Conservation (phyloP, 805 yeast genomes). For the Wickerhamomyces chambardii region DNA sequence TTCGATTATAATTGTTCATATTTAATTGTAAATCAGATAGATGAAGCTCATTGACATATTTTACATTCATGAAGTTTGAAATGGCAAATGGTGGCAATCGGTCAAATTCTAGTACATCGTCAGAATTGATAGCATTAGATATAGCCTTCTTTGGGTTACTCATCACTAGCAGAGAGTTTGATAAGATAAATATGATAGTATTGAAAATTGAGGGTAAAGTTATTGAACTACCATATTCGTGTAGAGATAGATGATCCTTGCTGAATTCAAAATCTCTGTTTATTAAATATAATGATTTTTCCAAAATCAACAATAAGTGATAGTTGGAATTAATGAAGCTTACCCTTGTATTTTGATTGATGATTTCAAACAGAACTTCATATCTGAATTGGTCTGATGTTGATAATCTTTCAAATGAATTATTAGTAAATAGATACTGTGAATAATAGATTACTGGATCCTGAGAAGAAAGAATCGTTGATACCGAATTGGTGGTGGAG, state of each 20-base stretch:
- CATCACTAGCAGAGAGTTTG: constrained; percentile 5
- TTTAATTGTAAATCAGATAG: constrained; percentile 6
- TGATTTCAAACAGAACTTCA: constrained; percentile 14
- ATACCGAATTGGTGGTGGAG: too few species aligned
- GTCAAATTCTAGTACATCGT: constrained; percentile 4
- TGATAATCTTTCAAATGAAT: background rate
- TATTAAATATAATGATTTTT: constrained; percentile 5
- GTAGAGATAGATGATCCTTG: constrained; percentile 6
- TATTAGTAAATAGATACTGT: too few species aligned
- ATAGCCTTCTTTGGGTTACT: constrained; percentile 8
- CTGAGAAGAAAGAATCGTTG: background rate
- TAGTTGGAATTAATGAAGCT: constrained; percentile 10
- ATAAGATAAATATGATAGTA: constrained; percentile 8
- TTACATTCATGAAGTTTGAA: constrained; percentile 9
- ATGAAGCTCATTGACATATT: constrained; percentile 2
- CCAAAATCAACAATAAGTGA: constrained; percentile 7
- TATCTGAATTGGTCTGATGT: constrained; percentile 9
- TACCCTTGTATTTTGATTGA: constrained; percentile 15
- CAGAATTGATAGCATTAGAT: constrained; percentile 2
- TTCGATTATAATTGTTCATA: constrained; percentile 7
- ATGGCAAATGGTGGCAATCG: constrained; percentile 18
- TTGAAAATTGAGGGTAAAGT: constrained; percentile 11
- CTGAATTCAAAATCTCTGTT: constrained; percentile 6
- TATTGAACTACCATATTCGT: constrained; percentile 13
- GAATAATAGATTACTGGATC: too few species aligned